Evolutionary conservation across 441 rosid species (phyloP), one percentile per base, ranked within the genome.

Genomic region (Corymbia calophylla): DNA sequence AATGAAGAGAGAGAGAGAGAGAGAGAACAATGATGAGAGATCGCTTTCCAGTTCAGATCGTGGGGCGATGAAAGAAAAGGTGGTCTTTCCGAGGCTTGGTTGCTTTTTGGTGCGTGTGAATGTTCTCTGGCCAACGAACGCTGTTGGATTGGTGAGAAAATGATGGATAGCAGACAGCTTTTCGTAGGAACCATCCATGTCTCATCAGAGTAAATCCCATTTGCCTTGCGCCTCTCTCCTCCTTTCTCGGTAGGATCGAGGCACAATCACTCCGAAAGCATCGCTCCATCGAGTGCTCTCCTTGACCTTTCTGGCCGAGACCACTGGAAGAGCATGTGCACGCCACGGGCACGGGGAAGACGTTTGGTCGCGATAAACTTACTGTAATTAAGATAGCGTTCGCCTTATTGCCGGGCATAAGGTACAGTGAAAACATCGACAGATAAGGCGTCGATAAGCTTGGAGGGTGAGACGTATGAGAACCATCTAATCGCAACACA

Each of bases 361-460:
- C 51, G 3, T 77, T 77, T 2, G n/a, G n/a, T 44, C 9, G 17
- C 84, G 10, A 77, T 25, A 2, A 39, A 77, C 0, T 44, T 44
- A 23, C 10, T 31, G 12, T 31, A 31, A 31, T 4, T 66, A 8
- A 17, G 13, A 66, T 66, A 4, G 1, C 6, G 7, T 66, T 8
- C 8, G 12, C 3, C 21, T 39, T 29, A 0, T 39, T 17, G 15
- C 13, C 14, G 7, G 48, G 0, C 81, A 3, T 21, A 6, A 7
- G 49, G 82, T 13, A 39, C 4, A 2, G 5, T 16, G 9, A 39
- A 18, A 73, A 39, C 29, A 23, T 47, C 9, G 3, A 13, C 4
- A n/a, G 10, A 23, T 44, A 44, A 44, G 25, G 3, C 6, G 13
- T 18, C 25, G 23, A 32, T 68, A 68, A 32, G 9, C 11, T 68